Base-by-base conservation (phyloP, 441 rosid genomes). In the Gossypium schwendimanii region DNA sequence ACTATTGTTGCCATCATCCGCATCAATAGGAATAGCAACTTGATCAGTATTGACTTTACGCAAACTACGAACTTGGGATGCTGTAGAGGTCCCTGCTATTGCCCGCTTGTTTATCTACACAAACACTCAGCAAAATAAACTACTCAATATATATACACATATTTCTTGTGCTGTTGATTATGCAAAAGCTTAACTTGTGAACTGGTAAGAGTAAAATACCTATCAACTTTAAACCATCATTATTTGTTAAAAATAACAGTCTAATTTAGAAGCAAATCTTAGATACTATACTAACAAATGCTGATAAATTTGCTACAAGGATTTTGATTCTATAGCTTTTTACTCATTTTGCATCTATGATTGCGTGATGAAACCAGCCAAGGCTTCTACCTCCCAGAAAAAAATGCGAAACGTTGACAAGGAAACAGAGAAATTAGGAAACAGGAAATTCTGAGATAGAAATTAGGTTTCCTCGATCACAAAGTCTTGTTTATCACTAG, bases 41-140 rank as follows among this genome's bases (percentile, higher is more conserved):
- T 94, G 97, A 75, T 97, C 99, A 45, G 84, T 96, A 71, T 90
- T 94, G 75, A 80, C 91, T 75, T 96, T 96, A 5, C 97, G 97
- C 79, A 91, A 79, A 83, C 97, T 90, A 69, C 98, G 87, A 75
- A 94, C 94, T 85, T 92, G 97, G 79, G 94, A 87, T 80, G 92
- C 79, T 45, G 84, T 78, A 18, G 91, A 78, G 67, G 89, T 67
- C 59, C 87, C 92, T 57, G 95, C 72, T 53, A 74, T 83, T 1
- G 88, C 75, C 92, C 98, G 72, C 83, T 92, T 96, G 87, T 89
- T 90, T 76, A 87, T 79, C 99, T 96, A 86, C 82, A 85, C 18
- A 52, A 53, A 83, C 70, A 4, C 14, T 72, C 64, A 60, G 82
- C 53, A 72, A 66, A 73, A 76, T 60, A 64, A n/a, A 73, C 49